Base-by-base conservation (phyloP, 495 filamentous ascomycete species). In the Eremomyces bilateralis region DNA sequence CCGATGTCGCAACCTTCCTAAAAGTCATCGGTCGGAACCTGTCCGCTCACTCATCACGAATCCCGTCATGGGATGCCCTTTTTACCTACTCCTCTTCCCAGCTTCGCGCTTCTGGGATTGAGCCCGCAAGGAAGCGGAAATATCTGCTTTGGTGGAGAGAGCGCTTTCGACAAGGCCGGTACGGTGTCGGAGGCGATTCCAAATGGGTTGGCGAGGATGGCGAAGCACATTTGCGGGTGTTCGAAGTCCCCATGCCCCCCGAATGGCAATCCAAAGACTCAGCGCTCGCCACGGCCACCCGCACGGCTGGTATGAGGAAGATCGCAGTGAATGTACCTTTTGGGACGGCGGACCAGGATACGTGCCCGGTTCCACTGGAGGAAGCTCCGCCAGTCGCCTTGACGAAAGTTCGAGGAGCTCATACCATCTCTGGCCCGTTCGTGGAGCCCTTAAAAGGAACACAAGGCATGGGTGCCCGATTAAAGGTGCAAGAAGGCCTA, bases 61-160 rank as follows among this genome's bases (percentile, higher is more conserved):
- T 97, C 41, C 69, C 75, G 3, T 73, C 73, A 20, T 97, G 88
- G 88, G 78, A 83, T 17, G 65, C 76, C 4, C 65, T 97, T 16
- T 97, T 97, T 61, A 63, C 67, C 12, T 56, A 84, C 31, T 70
- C 62, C n/a, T 79, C 76, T 1, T 41, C 59, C 17, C 75, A 95
- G 50, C 64, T 97, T 37, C 65, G 71, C 27, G 73, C 84, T 36
- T 60, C 83, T 3, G 88, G 88, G 20, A 62, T 97, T 40, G 88
- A 93, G 48, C 78, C 81, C 12, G 64, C 90, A 32, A 72, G 88
- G 15, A 61, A 67, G 34, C 67, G 88, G 28, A 60, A 71, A 18
- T 97, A 97, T 48, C 70, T 97, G 3, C 53, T 94, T 10, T 69
- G 68, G 38, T 91, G 84, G 76, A 67, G 81, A 37, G 74, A 93